A percentile compares a stretch with the other conserved stretches of the same genome.
These are phyloP conservation scores for Cyclaneusma minus DNA, from an alignment of 2,329 filamentous ascomycete species.

Conservation along the genomic window DNA sequence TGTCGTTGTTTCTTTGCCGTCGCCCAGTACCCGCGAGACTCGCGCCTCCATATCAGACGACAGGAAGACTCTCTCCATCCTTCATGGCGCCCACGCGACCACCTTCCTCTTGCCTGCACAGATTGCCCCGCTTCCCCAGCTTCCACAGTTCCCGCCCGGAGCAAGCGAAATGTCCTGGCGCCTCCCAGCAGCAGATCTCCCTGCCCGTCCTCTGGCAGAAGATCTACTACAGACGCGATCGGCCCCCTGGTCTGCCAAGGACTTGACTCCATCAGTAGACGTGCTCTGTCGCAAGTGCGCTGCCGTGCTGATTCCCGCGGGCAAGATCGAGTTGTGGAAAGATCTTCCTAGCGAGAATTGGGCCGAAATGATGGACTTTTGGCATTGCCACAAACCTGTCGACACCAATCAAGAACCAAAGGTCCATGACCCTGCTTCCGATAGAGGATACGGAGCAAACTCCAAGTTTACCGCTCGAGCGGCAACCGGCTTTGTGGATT, in stretches of 20 bases:
- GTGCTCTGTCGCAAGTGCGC: conserved; percentile 23
- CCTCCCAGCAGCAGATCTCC: conserved; percentile 23
- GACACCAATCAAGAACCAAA: no score
- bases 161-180: conserved; percentile 33
- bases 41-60: conserved; percentile 24
- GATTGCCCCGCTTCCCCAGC: conserved; percentile 8
- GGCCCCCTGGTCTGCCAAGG: conserved; percentile 35
- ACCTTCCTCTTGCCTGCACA: conserved; percentile 23
- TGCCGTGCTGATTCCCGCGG: conserved; percentile 25
- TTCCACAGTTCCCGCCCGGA: conserved; percentile 11
- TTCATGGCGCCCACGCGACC: conserved; percentile 27
- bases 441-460: conserved; percentile 72
- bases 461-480: conserved; percentile 52
- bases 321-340: conserved; percentile 51
- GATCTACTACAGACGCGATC: conserved; percentile 9
- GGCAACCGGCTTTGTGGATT: conserved; percentile 64
- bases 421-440: conserved; percentile 34
- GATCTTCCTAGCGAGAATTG: conserved; percentile 92
- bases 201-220: conserved; percentile 3
- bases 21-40: conserved; percentile 16
- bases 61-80: conserved; percentile 29
- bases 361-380: conserved; percentile 99
- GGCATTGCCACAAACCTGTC: conserved; percentile 94
- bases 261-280: conserved; percentile 22
- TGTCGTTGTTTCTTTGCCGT: conserved; percentile 34